These are phyloP conservation scores for Microdochium paspali DNA, from an alignment of 2,329 filamentous ascomycete species.

Conservation along the genomic window DNA sequence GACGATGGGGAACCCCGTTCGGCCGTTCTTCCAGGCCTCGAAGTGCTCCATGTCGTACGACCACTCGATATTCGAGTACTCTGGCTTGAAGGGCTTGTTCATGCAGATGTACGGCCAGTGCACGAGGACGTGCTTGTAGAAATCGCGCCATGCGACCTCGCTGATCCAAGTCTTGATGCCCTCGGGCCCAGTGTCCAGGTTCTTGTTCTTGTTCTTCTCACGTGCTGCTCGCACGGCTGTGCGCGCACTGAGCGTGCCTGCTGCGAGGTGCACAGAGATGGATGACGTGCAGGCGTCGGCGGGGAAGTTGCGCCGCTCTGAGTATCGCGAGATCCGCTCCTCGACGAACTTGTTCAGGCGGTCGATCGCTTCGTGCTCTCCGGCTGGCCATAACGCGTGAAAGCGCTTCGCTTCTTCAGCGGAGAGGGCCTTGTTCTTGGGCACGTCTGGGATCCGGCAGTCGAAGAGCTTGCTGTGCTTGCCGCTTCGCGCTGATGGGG, in stretches of 20 bases:
- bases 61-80: constrained; percentile 77
- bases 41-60: constrained; percentile 65
- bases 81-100: constrained; percentile 64
- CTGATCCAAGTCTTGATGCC: constrained; percentile 69
- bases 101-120: constrained; percentile 77
- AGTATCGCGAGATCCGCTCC: constrained; percentile 53
- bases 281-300: constrained; percentile 53
- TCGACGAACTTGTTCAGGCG: constrained; percentile 60
- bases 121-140: constrained; percentile 78
- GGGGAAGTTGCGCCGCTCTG: constrained; percentile 57
- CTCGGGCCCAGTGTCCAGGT: constrained; percentile 55
- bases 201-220: constrained; percentile 34
- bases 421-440: constrained; percentile 51
- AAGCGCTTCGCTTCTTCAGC: constrained; percentile 50
- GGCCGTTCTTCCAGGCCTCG: constrained; percentile 62
- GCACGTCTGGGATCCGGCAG: constrained; percentile 48
- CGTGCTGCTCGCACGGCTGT: constrained; percentile 58
- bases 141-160: constrained; percentile 80
- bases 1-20: constrained; percentile 73
- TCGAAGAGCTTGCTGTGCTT: constrained; percentile 36
- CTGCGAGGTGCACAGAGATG: constrained; percentile 61
- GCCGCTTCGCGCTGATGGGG: constrained; percentile 26
- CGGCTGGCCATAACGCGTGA: constrained; percentile 58
- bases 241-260: constrained; percentile 57
- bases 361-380: constrained; percentile 60